Percentiles rank a stretch among this genome's conserved stretches.
These are phyloP conservation scores for Kwoniella dendrophila DNA, from an alignment of 768 basidiomycete genomes.

Conservation along the genomic window DNA sequence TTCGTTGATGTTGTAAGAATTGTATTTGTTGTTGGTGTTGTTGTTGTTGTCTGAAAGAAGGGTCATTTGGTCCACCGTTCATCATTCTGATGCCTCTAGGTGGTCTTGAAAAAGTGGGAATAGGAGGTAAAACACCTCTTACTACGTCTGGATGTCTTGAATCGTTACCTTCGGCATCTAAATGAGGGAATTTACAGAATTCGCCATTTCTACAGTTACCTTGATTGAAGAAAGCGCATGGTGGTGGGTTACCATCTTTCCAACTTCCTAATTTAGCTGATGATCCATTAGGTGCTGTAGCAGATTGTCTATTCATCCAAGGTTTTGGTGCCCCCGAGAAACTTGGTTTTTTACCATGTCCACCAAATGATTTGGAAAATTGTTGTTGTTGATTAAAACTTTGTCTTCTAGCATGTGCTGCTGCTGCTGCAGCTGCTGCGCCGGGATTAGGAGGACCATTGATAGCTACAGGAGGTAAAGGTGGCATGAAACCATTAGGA, in stretches of 20 bases:
- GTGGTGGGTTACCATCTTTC: constrained; percentile 52
- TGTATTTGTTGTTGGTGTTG: constrained; percentile 40
- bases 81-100: constrained; percentile 37
- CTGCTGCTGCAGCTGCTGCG: neutral
- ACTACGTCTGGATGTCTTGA: constrained; percentile 56
- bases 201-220: constrained; percentile 55
- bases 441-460: too few species aligned
- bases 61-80: constrained; percentile 33
- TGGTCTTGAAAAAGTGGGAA: constrained; percentile 40
- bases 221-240: constrained; percentile 52
- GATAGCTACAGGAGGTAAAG: constrained; percentile 3
- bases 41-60: constrained; percentile 32
- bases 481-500: constrained; percentile 12
- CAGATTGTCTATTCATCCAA: constrained; percentile 26
- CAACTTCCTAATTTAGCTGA: constrained; percentile 40
- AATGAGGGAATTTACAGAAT: constrained; percentile 57
- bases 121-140: constrained; percentile 49
- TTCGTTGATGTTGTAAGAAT: constrained; percentile 38
- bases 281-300: constrained; percentile 17
- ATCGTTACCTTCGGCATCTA: constrained; percentile 54
- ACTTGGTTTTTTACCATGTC: constrained; percentile 52
- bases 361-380: constrained; percentile 33
- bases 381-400: constrained; percentile 37
- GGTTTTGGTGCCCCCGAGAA: constrained; percentile 50
- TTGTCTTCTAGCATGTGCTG: constrained; percentile 31